Evolutionary conservation across 1,284 basidiomycete genomes (phyloP).

Genomic region (Cerioporus squamosus): DNA sequence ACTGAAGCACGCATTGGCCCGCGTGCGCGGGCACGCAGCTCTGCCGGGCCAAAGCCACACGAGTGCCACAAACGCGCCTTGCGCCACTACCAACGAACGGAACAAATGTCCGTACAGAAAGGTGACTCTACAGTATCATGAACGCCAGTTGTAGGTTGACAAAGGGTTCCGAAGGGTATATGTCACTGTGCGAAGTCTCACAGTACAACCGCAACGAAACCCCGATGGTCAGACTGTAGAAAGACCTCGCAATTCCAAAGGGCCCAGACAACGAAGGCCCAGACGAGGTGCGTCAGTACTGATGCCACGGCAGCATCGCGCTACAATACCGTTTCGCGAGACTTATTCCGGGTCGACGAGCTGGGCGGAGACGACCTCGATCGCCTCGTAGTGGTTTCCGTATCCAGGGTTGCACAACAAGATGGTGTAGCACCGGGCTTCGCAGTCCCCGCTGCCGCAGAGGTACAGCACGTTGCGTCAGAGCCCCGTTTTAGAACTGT

Average conservation of each 20-base stretch:
- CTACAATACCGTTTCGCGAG: not conserved
- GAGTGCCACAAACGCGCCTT: slow-evolving; percentile 1
- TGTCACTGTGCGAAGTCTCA: too few species aligned
- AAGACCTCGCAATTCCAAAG: too few species aligned
- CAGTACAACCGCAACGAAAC: too few species aligned
- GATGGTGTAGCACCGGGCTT: not conserved
- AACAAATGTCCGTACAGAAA: too few species aligned
- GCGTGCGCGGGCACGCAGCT: not conserved
- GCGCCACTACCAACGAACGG: not conserved
- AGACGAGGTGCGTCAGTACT: too few species aligned
- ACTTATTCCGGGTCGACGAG: not conserved
- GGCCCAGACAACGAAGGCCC: too few species aligned
- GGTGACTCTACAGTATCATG: too few species aligned
- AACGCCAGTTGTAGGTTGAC: too few species aligned
- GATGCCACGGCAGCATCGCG: too few species aligned
- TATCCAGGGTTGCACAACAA: not conserved
- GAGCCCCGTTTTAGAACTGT: too few species aligned
- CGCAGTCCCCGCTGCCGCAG: not conserved
- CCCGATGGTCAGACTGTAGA: too few species aligned
- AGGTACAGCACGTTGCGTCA: not conserved
- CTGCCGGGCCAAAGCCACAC: not conserved
- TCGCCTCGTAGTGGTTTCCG: slow-evolving; percentile 20
- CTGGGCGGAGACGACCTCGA: not conserved
- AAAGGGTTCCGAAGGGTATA: too few species aligned
- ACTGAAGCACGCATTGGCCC: slow-evolving; percentile 1